Evolutionary conservation across 164 flowering plant species (phyloP).

Genomic region (Buxus sempervirens): DNA sequence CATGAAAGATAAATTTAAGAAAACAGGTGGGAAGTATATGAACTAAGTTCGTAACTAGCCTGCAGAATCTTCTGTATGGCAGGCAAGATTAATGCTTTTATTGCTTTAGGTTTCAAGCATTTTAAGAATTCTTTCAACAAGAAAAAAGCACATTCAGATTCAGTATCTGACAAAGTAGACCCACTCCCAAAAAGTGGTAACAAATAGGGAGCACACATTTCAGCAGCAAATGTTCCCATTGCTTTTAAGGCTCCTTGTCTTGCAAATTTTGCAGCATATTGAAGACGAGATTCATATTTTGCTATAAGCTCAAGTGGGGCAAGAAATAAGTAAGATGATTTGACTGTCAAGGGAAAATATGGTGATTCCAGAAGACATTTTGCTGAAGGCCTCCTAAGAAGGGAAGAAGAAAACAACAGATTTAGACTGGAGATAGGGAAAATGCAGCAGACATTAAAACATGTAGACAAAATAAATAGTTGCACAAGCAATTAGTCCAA

Average conservation of each 20-base stretch:
- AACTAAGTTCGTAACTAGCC: slow-evolving; percentile 47
- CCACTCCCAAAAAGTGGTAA: slow-evolving; percentile 42
- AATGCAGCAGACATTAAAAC: background rate
- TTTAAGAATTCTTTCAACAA: slow-evolving; percentile 73
- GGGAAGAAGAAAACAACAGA: background rate
- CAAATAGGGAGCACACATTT: slow-evolving; percentile 85
- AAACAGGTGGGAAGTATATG: slow-evolving; percentile 2
- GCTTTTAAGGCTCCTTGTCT: slow-evolving; percentile 71
- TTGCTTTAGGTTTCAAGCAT: slow-evolving; percentile 61
- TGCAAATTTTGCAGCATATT: slow-evolving; percentile 77
- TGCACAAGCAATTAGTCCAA: background rate
- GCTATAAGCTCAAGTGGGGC: slow-evolving; percentile 82
- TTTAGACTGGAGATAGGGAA: background rate
- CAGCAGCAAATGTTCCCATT: slow-evolving; percentile 88
- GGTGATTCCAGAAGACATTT: slow-evolving; percentile 85
- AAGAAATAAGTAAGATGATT: slow-evolving; percentile 73
- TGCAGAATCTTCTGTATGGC: slow-evolving; percentile 83
- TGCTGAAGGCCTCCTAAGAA: slow-evolving; percentile 85
- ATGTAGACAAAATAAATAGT: background rate
- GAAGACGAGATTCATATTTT: slow-evolving; percentile 60
- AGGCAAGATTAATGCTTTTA: slow-evolving; percentile 60
- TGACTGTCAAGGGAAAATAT: slow-evolving; percentile 64
- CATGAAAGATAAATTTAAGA: background rate
- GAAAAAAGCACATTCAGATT: slow-evolving; percentile 72
- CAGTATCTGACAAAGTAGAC: slow-evolving; percentile 50